Evolutionary conservation across 768 basidiomycete genomes (phyloP), one percentile per base, ranked within the genome.

Genomic region (Multifurca ochricompacta): DNA sequence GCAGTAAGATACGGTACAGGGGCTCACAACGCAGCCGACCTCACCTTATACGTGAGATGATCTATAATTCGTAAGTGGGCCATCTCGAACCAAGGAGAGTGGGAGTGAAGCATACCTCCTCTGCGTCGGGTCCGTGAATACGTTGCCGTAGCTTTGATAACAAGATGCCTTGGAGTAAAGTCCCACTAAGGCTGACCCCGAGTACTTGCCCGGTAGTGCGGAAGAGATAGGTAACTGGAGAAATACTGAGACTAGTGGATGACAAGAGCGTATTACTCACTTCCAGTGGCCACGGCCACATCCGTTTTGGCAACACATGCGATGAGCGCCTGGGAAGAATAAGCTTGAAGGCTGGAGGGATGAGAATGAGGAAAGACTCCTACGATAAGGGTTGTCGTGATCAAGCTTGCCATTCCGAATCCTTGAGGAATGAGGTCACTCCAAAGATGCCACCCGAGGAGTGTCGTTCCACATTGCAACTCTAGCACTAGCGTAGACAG

Each of bases 161-260:
- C 36, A 99, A 75, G 32, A 95, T 76, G 5, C 80, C 78, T 69
- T 99, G 95, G 30, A 94, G 71, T 25, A 98, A 67, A 0, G 91
- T 85, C 19, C 91, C 89, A 62, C 83, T 84, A 42, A 94, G 72
- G 63, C 89, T 88, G 50, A 99, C 95, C 32, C 95, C 96, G 51
- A 97, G 77, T 21, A 96, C 96, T 73, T 97, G 95, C 3, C 94
- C 94, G 16, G 90, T 87, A 7, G 91, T 93, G 59, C 94, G 76
- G 74, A 94, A 95, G 43, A 96, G 75, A 69, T 98, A 98, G 30
- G 88, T 89, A 63, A 94, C 92, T 95, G 62, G 16, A 9, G 50
- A 34, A 34, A 46, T 6, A 30, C n/a, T 53, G 27, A 54, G 48
- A 16, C 36, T 10, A 14, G 18, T 45, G 23, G 19, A 41, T 19